Base-by-base conservation (phyloP, 345 rosid species). In the Aethionema arabicum region DNA sequence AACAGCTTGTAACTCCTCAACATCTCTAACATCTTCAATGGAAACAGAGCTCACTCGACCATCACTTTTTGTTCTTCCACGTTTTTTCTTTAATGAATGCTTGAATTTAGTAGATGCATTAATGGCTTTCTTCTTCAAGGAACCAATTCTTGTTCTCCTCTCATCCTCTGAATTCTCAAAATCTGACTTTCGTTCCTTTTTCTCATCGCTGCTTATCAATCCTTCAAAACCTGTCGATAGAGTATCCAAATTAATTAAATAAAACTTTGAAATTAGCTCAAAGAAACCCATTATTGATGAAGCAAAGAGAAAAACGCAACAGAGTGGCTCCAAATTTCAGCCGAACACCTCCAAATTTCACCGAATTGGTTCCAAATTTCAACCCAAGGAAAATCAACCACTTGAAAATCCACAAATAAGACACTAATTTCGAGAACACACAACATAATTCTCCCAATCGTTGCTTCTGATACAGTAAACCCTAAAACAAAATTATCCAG, bases 121-220 rank as follows among this genome's bases (percentile, higher is more conserved):
- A 55, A 95, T 56, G 0, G 97, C 99, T 72, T 90, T 95, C 82
- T 95, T 95, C 54, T 90, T 95, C 79, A 95, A 46, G 16, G 97
- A 74, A 21, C 95, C 98, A 13, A 95, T 95, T 65, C 96, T 83
- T 0, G 96, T 88, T 40, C 89, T 79, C 83, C 99, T 90, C 77
- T 95, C 99, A 61, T 95, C 99, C 77, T 95, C 99, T 0, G 97
- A 95, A 80, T 82, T 87, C 79, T 95, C 99, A 54, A 95, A 95
- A 74, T 95, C 99, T 6, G 95, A 93, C 36, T 75, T 90, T 72
- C 99, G 77, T 67, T 93, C 97, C 69, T 92, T 87, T 75, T 83
- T 90, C 75, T 90, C 99, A 65, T 93, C 99, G 65, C 87, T 84
- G 38, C 96, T 87, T 1, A 84, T 80, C 48, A 77, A 66, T 14